A percentile compares a stretch with the other conserved stretches of the same genome.
Conservation (phyloP, 2,329 filamentous ascomycete species). For the Fusarium transvaalense region DNA sequence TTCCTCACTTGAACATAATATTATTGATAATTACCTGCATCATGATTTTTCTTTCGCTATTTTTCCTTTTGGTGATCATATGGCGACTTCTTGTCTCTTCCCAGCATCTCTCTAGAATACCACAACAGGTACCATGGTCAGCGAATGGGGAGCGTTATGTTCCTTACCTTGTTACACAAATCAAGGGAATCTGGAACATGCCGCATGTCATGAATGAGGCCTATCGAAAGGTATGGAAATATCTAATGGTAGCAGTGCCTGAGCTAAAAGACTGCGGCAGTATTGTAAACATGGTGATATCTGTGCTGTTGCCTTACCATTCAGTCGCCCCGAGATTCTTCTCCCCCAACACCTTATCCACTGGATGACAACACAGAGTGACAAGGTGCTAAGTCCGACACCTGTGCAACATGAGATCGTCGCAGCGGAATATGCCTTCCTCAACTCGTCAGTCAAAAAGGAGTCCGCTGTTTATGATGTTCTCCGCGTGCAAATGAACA, state of each 20-base stretch:
- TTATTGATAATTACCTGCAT: background rate
- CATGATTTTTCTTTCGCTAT: background rate
- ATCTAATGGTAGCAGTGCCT: accelerated
- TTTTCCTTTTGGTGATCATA: accelerated
- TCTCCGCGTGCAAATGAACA: background rate
- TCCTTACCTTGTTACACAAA: background rate
- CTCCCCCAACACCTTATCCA: background rate
- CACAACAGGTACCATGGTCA: background rate
- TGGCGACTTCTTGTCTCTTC: background rate
- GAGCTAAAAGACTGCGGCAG: background rate
- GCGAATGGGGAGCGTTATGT: background rate
- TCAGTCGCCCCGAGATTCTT: background rate
- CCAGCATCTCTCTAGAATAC: background rate
- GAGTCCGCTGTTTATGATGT: background rate
- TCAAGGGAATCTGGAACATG: background rate
- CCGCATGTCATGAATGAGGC: accelerated
- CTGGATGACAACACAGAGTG: background rate
- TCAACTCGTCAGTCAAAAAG: accelerated
- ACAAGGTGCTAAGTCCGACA: background rate
- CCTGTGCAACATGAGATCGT: background rate
- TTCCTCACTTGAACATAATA: background rate
- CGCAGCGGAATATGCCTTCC: background rate
- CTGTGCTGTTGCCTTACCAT: background rate
- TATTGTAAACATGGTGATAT: background rate
- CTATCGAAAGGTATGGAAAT: accelerated